phyloP scores from a whole-genome alignment of 768 basidiomycete genomes.

The Tephrocybe sp. region DNA sequence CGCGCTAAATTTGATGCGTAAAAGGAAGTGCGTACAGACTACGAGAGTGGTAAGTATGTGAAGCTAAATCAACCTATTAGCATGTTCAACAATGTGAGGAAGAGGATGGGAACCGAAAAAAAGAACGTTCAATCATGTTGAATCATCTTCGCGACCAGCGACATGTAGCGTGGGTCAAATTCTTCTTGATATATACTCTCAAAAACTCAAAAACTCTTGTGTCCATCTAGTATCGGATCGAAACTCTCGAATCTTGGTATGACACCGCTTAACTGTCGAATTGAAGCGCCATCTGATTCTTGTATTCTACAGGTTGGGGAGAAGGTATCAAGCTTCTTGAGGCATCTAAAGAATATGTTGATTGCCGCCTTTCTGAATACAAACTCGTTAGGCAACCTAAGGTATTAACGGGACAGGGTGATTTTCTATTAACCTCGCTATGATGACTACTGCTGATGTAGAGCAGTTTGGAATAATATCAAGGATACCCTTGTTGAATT shows the following conservation, averaged over 20 bases:
- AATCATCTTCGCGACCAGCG: no score
- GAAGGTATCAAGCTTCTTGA: conserved; percentile 16
- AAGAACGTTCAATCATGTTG: no score
- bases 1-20: no score
- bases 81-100: no score
- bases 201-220: no score
- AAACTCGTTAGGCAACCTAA: conserved; percentile 14
- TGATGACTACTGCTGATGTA: background rate
- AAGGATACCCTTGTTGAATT: conserved; percentile 14
- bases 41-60: no score
- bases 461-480: conserved; percentile 21
- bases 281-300: background rate
- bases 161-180: no score
- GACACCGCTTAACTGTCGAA: background rate
- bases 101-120: no score
- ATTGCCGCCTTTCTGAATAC: conserved; percentile 5
- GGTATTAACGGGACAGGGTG: conserved; percentile 14
- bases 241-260: conserved; percentile 9
- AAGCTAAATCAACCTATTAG: no score
- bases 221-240: conserved; percentile 14
- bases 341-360: background rate
- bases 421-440: background rate
- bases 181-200: no score
- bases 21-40: no score
- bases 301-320: conserved; percentile 12